Conservation (phyloP, 768 basidiomycete species). For the Suillus cothurnatus region DNA sequence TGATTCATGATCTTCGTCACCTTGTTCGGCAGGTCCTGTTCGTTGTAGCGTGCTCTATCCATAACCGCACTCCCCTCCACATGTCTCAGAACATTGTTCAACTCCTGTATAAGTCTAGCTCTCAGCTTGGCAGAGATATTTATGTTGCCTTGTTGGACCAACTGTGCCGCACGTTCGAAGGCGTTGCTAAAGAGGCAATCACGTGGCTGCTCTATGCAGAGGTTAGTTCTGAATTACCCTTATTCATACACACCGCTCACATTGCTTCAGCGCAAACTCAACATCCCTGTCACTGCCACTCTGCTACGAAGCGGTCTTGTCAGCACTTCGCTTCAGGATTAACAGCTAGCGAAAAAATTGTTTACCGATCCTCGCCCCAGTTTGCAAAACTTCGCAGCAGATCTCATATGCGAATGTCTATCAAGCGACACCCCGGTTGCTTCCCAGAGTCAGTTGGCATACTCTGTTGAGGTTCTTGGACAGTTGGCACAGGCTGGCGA, state of each 20-base stretch:
- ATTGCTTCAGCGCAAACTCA: slow-evolving; percentile 82
- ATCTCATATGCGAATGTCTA: slow-evolving; percentile 84
- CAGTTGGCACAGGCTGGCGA: too few relatives aligned
- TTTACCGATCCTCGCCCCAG: slow-evolving; percentile 76
- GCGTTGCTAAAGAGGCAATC: slow-evolving; percentile 95
- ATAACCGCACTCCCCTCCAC: slow-evolving; percentile 82
- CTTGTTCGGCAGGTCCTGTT: slow-evolving; percentile 82
- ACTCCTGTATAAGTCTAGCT: slow-evolving; percentile 85
- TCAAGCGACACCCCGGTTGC: slow-evolving; percentile 80
- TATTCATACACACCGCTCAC: slow-evolving; percentile 7
- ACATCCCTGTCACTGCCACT: slow-evolving; percentile 90
- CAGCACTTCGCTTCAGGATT: slow-evolving; percentile 76
- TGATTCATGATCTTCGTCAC: slow-evolving; percentile 82
- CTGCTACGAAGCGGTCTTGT: slow-evolving; percentile 85
- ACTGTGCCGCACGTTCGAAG: slow-evolving; percentile 85
- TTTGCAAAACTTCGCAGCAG: slow-evolving; percentile 79
- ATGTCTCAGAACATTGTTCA: slow-evolving; percentile 99
- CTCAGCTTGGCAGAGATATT: slow-evolving; percentile 87
- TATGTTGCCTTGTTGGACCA: slow-evolving; percentile 90
- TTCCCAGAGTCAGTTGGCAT: slow-evolving; percentile 76
- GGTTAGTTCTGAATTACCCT: slow-evolving; percentile 46
- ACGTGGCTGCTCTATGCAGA: slow-evolving; percentile 97
- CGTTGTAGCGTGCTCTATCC: slow-evolving; percentile 75
- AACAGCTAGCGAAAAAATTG: slow-evolving; percentile 86
- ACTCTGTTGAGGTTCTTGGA: slow-evolving; percentile 27